phyloP scores from a whole-genome alignment of 768 basidiomycete genomes.

The Auricularia cornea region DNA sequence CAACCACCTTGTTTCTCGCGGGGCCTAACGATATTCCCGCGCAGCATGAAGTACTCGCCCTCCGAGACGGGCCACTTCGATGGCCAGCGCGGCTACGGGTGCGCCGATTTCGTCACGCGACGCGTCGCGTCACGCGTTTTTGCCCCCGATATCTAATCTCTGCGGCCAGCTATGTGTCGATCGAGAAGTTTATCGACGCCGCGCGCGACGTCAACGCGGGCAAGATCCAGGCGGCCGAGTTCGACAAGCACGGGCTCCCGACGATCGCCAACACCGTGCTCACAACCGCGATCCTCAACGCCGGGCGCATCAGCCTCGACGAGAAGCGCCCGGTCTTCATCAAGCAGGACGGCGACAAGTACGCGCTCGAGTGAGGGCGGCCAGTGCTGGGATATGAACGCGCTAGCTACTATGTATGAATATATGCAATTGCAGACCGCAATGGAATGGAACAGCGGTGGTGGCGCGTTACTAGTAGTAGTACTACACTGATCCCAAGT shows the following conservation, averaged over 20 bases:
- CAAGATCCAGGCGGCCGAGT: conserved; percentile 54
- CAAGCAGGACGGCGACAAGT: conserved; percentile 52
- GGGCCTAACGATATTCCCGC: conserved; percentile 5
- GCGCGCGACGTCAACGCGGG: conserved; percentile 71
- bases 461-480: no score
- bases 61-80: conserved; percentile 90
- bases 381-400: conserved; percentile 8
- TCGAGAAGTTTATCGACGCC: conserved; percentile 88
- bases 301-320: conserved; percentile 82
- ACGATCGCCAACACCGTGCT: conserved; percentile 85
- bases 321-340: conserved; percentile 81
- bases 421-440: no score
- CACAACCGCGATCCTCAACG: conserved; percentile 82
- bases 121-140: not conserved
- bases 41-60: conserved; percentile 89
- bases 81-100: conserved; percentile 88
- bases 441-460: not conserved
- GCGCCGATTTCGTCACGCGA: not conserved
- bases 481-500: no score
- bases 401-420: no score
- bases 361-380: conserved; percentile 58
- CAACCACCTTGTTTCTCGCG: not conserved
- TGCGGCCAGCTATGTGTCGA: conserved; percentile 51
- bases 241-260: conserved; percentile 72
- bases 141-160: not conserved